Evolutionary conservation across 768 basidiomycete species (phyloP), one percentile per base, ranked within the genome.

Genomic region (Tylopilus felleus): DNA sequence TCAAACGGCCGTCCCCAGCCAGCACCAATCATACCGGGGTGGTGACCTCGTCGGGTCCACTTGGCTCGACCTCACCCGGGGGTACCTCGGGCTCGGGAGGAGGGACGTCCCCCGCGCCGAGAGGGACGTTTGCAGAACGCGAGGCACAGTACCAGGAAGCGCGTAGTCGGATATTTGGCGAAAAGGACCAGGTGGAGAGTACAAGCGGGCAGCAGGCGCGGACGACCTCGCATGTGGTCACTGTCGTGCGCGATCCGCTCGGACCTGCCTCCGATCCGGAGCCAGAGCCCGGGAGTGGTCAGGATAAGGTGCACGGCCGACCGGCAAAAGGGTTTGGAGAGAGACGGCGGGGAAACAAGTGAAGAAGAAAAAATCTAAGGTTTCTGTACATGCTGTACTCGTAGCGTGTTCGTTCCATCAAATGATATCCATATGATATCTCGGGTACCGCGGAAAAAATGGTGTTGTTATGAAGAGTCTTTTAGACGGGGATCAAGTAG

Each of bases 111-210:
- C 56, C 64, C 0, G 55, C 60, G 16, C 59, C 64, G 22, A 55
- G 73, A 39, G 61, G 66, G 12, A 56, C 74, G 9, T 71, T 87
- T 4, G 78, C 82, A 31, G 85, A 88, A 51, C 80, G 88, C 39
- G 88, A 89, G 65, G 84, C 81, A 17, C 78, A 83, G 50, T 91
- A 91, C 66, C 79, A 84, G 52, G 86, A 82, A 19, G 88, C 89
- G 3, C 73, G 89, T 25, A 81, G 85, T 51, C 77, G 89, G 21
- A 90, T 91, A 49, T 91, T 90, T 56, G 82, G 83, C 4, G 60
- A 59, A 17, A 56, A 62, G 25, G 56, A 40, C 7, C 22, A 40
- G 13, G 10, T 9, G 13, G 39, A 21, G n/a, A n/a, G n/a, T n/a
- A n/a, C n/a, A n/a, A n/a, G n/a, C n/a, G n/a, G n/a, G n/a, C n/a